A percentile compares a stretch with the other conserved stretches of the same genome.
Evolutionary conservation across 176 grass and related monocot genomes (phyloP).

Genomic region (Oryza glaberrima): DNA sequence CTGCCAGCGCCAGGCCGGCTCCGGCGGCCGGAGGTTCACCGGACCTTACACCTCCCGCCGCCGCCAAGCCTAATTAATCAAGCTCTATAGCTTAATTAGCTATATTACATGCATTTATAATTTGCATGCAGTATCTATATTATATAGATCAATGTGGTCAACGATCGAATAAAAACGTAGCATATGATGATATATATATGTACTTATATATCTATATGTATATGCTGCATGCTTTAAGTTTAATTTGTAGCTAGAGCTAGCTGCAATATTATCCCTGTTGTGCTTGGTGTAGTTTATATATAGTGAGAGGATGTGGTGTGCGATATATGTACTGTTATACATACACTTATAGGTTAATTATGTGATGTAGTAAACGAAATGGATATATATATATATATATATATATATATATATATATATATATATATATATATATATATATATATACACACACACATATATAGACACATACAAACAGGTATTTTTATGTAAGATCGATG

Average conservation of each 20-base stretch:
- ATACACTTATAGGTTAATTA: not conserved
- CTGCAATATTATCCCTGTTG: too few relatives aligned
- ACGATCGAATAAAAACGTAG: conserved; percentile 8
- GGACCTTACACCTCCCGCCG: conserved; percentile 41
- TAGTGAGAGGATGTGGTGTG: too few relatives aligned
- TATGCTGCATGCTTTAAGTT: too few relatives aligned
- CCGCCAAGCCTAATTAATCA: not conserved
- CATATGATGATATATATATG: not conserved
- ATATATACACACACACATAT: too few relatives aligned
- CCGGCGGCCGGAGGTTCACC: conserved; percentile 73
- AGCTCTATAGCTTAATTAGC: too few relatives aligned
- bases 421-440: too few relatives aligned
- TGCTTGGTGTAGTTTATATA: too few relatives aligned
- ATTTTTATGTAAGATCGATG: too few relatives aligned
- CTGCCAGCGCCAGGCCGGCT: conserved; percentile 75
- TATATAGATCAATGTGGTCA: not conserved
- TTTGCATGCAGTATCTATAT: not conserved
- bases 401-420: too few relatives aligned
- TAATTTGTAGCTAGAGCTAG: too few relatives aligned
- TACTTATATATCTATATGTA: not conserved
- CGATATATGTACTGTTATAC: not conserved
- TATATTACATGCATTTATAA: not conserved
- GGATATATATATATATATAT: not conserved
- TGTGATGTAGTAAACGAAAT: not conserved
- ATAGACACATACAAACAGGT: too few relatives aligned